These are phyloP conservation scores for Cercospora brassicicola DNA, from an alignment of 2,329 filamentous ascomycete genomes.

Conservation along the genomic window DNA sequence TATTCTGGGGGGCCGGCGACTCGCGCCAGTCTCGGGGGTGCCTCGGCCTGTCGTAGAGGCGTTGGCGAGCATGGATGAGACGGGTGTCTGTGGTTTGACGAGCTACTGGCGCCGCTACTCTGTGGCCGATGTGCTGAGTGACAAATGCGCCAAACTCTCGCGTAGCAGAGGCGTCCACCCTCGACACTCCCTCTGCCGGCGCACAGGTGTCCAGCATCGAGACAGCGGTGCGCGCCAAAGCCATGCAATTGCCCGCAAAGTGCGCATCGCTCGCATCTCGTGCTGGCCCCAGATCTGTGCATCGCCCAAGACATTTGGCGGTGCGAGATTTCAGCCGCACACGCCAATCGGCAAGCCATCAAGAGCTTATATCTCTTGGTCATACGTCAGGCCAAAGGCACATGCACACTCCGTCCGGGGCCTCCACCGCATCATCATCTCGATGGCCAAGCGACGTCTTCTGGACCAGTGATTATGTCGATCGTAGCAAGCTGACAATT, in stretches of 20 bases:
- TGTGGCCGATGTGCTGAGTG: background rate
- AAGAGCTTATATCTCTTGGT: conserved; percentile 18
- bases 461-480: background rate
- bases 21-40: background rate
- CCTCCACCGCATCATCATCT: conserved; percentile 16
- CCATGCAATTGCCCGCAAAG: background rate
- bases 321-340: background rate
- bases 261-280: background rate
- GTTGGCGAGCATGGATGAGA: background rate
- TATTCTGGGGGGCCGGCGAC: background rate
- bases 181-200: background rate
- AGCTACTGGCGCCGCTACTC: background rate
- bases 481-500: background rate
- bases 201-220: background rate
- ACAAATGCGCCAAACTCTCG: background rate
- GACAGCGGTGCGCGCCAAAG: background rate
- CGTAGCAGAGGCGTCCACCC: background rate
- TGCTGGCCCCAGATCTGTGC: background rate
- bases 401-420: background rate
- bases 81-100: background rate
- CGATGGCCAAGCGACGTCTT: conserved; percentile 12
- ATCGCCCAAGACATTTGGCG: conserved; percentile 4
- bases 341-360: background rate
- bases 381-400: conserved; percentile 13
- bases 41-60: background rate